phyloP scores from a whole-genome alignment of 2,329 filamentous ascomycete genomes.

The Pseudopithomyces maydicus region DNA sequence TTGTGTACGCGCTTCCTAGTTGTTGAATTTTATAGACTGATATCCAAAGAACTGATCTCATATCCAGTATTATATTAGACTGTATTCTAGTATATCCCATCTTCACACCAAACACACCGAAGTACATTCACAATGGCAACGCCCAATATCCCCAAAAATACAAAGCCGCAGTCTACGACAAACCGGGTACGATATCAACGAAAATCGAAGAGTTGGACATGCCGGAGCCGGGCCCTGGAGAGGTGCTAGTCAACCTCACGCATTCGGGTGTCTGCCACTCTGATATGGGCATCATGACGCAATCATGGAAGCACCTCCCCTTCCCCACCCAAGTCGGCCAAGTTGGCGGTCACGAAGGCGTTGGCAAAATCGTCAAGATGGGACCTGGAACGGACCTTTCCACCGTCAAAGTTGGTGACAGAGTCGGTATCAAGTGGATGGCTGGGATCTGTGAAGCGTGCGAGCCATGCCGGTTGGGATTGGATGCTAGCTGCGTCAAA shows the following conservation, averaged over 20 bases:
- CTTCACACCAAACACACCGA: background rate
- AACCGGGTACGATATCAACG: slow-evolving; percentile 68
- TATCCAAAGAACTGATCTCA: background rate
- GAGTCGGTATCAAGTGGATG: slow-evolving; percentile 74
- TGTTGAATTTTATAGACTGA: no score
- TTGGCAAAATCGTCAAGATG: slow-evolving; percentile 68
- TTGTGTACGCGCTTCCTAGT: background rate
- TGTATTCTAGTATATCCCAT: background rate
- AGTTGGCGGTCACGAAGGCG: slow-evolving; percentile 72
- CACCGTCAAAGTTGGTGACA: slow-evolving; percentile 67
- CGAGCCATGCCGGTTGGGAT: slow-evolving; percentile 50
- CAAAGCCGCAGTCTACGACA: slow-evolving; percentile 68
- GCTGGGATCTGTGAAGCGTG: slow-evolving; percentile 57
- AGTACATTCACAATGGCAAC: slow-evolving; percentile 21
- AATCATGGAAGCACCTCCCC: slow-evolving; percentile 61
- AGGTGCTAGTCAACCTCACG: slow-evolving; percentile 67
- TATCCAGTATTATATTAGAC: background rate
- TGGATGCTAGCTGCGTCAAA: slow-evolving; percentile 42
- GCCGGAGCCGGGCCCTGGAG: slow-evolving; percentile 66
- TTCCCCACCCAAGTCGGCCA: slow-evolving; percentile 64
- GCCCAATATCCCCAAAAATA: slow-evolving; percentile 59
- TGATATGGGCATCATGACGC: slow-evolving; percentile 59
- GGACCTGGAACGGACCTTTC: slow-evolving; percentile 63
- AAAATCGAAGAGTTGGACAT: slow-evolving; percentile 68
- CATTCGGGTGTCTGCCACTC: slow-evolving; percentile 70